Percentiles rank a stretch among this genome's conserved stretches.
Evolutionary conservation across 345 rosid species (phyloP).

Genomic region (Pelargonium nanum): DNA sequence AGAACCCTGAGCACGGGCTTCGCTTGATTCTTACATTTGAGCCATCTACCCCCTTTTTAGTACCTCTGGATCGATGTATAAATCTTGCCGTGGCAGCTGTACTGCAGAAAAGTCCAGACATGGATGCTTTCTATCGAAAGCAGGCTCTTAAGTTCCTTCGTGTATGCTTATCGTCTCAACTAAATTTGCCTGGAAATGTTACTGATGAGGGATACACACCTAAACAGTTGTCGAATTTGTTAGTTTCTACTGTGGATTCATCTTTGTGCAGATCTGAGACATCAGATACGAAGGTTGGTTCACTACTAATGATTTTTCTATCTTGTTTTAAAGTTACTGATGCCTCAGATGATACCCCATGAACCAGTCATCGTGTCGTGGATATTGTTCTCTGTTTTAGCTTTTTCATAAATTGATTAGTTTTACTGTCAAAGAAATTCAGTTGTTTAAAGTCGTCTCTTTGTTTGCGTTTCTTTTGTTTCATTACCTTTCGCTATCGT

Average conservation of each 20-base stretch:
- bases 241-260: slow-evolving; percentile 59
- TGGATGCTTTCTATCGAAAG: slow-evolving; percentile 75
- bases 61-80: slow-evolving; percentile 84
- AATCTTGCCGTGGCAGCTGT: slow-evolving; percentile 94
- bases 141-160: slow-evolving; percentile 84
- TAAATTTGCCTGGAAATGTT: slow-evolving; percentile 79
- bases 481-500: neutral
- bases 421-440: too few species aligned
- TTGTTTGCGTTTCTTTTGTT: neutral
- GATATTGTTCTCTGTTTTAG: too few species aligned
- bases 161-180: slow-evolving; percentile 89
- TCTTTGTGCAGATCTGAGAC: slow-evolving; percentile 73
- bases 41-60: slow-evolving; percentile 90
- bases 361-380: too few species aligned
- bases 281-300: slow-evolving; percentile 69
- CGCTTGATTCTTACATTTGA: slow-evolving; percentile 94
- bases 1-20: slow-evolving; percentile 95
- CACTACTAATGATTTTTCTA: neutral
- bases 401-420: too few species aligned
- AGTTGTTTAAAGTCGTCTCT: too few species aligned
- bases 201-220: slow-evolving; percentile 59
- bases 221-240: slow-evolving; percentile 47
- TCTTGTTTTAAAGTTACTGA: too few species aligned
- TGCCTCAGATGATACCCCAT: too few species aligned
- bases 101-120: slow-evolving; percentile 47